A percentile compares a stretch with the other conserved stretches of the same genome.
Evolutionary conservation across 2,329 filamentous ascomycete species (phyloP).

Genomic region (Karstenula rhodostoma): DNA sequence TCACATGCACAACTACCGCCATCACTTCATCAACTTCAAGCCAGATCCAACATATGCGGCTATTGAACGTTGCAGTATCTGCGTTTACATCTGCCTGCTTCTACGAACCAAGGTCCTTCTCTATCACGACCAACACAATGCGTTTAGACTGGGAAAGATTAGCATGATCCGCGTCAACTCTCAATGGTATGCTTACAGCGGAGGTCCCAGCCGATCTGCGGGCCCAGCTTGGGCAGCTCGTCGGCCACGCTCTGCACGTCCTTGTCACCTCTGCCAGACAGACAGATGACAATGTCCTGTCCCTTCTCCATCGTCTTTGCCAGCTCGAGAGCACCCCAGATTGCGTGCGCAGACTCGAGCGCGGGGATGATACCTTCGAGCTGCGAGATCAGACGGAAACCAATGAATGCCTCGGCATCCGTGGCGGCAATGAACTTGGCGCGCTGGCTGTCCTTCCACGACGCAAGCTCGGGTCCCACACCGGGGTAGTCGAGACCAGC

Average conservation of each 20-base stretch:
- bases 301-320: conserved; percentile 92
- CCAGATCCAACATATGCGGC: not conserved
- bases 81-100: not conserved
- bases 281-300: conserved; percentile 90
- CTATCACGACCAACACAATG: not conserved
- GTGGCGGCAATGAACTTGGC: conserved; percentile 92
- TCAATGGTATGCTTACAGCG: conserved; percentile 52
- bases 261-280: conserved; percentile 95
- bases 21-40: not conserved
- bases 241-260: conserved; percentile 98
- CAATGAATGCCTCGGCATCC: conserved; percentile 86
- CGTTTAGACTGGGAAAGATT: conserved; percentile 36
- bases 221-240: conserved; percentile 86
- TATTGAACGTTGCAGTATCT: not conserved
- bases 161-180: conserved; percentile 19
- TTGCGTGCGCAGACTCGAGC: conserved; percentile 90
- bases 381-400: conserved; percentile 84
- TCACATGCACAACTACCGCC: not conserved
- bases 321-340: conserved; percentile 87
- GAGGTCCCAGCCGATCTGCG: conserved; percentile 80
- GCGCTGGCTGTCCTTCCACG: conserved; percentile 89
- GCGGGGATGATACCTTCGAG: conserved; percentile 97
- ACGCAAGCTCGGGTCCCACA: conserved; percentile 89
- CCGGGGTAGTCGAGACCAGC: conserved; percentile 97
- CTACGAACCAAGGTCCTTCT: not conserved